phyloP scores from a whole-genome alignment of 2,329 filamentous ascomycete species.

The Leptoxyphium fumago region DNA sequence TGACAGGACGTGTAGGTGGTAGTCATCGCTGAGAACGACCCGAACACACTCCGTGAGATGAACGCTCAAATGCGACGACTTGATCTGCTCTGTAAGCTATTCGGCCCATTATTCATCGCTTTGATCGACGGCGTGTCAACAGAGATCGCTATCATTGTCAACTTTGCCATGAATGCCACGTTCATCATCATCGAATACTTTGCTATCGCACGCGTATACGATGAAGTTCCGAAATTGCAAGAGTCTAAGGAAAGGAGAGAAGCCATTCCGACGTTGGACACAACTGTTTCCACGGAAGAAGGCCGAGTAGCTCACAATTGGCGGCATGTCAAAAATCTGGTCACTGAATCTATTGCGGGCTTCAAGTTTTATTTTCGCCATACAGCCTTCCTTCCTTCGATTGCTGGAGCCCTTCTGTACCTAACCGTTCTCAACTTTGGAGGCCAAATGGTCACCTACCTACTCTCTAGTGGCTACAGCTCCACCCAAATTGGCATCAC shows the following conservation, averaged over 20 bases:
- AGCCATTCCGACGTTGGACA: conserved; percentile 1
- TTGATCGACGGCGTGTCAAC: conserved; percentile 35
- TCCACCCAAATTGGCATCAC: conserved; percentile 39
- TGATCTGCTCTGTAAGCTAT: conserved; percentile 43
- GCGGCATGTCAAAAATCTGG: conserved; percentile 27
- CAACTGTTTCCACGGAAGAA: neutral
- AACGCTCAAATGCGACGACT: conserved; percentile 46
- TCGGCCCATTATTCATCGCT: conserved; percentile 39
- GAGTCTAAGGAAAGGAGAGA: conserved; percentile 1
- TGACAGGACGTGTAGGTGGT: conserved; percentile 35
- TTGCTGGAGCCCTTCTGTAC: conserved; percentile 45
- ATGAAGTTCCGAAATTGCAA: conserved; percentile 18
- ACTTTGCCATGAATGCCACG: conserved; percentile 34
- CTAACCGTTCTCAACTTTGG: conserved; percentile 45
- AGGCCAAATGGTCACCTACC: conserved; percentile 51
- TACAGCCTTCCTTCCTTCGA: conserved; percentile 44
- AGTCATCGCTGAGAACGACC: conserved; percentile 32
- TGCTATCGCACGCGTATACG: conserved; percentile 33
- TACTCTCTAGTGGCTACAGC: conserved; percentile 40
- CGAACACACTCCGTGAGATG: conserved; percentile 19
- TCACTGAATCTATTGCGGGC: too few species aligned
- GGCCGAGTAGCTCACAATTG: conserved; percentile 7
- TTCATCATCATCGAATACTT: conserved; percentile 39
- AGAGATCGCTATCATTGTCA: conserved; percentile 32
- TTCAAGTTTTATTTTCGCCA: conserved; percentile 34